These are phyloP conservation scores for Vararia minispora DNA, from an alignment of 768 basidiomycete species.

Conservation along the genomic window DNA sequence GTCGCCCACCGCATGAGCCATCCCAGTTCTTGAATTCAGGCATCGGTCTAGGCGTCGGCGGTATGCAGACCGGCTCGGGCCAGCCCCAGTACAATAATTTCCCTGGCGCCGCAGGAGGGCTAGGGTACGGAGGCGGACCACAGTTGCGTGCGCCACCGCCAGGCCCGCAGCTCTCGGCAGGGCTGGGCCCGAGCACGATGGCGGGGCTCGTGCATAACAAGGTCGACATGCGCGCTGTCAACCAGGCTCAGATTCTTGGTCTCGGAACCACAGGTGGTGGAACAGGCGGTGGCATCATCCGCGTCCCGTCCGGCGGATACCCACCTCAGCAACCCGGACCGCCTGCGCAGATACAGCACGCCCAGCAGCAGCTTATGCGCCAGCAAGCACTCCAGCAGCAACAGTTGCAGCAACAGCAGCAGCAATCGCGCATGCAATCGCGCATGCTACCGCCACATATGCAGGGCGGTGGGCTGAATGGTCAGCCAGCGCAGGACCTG, in stretches of 20 bases:
- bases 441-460: constrained; percentile 43
- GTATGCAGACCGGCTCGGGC: constrained; percentile 5
- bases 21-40: constrained; percentile 39
- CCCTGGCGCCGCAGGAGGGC: constrained; percentile 21
- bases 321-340: constrained; percentile 33
- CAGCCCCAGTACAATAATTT: constrained; percentile 38
- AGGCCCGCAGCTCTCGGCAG: constrained; percentile 32
- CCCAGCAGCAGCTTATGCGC: constrained; percentile 35
- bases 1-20: constrained; percentile 71
- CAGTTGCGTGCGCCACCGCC: constrained; percentile 45
- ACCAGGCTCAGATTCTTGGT: constrained; percentile 36
- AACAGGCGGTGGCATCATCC: constrained; percentile 34
- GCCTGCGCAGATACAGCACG: constrained; percentile 23
- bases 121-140: constrained; percentile 19
- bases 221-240: constrained; percentile 42
- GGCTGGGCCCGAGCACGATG: constrained; percentile 36
- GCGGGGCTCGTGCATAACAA: constrained; percentile 42
- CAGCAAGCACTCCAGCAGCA: constrained; percentile 30
- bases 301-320: constrained; percentile 38
- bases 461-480: constrained; percentile 38
- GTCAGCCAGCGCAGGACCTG: constrained; percentile 58
- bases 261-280: constrained; percentile 33
- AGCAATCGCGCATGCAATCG: constrained; percentile 47
- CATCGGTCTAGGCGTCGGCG: constrained; percentile 26
- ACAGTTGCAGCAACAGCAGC: constrained; percentile 30